These are phyloP conservation scores for Syzygium grande DNA, from an alignment of 345 rosid genomes.

Conservation along the genomic window DNA sequence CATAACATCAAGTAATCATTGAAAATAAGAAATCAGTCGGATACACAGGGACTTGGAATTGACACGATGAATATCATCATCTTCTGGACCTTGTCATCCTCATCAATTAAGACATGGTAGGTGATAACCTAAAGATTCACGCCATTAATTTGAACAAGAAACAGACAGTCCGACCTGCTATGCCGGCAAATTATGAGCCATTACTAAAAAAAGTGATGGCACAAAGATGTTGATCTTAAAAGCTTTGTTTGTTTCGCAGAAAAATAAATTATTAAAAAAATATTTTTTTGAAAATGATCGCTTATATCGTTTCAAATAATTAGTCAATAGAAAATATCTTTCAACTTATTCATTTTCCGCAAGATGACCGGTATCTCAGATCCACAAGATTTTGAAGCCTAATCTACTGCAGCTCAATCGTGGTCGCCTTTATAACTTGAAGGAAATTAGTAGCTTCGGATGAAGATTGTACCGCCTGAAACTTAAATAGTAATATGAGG, in stretches of 20 bases:
- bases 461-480: background rate
- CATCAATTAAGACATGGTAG: background rate
- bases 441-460: background rate
- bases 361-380: background rate
- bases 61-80: background rate
- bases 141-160: background rate
- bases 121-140: background rate
- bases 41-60: background rate
- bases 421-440: background rate
- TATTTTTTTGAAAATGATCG: too few relatives aligned
- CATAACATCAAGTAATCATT: background rate
- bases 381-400: background rate
- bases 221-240: background rate
- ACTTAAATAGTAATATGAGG: background rate
- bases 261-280: too few relatives aligned
- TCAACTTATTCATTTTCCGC: too few relatives aligned
- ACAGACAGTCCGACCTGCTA: background rate
- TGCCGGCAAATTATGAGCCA: background rate
- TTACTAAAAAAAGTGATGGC: background rate
- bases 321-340: too few relatives aligned
- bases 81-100: background rate
- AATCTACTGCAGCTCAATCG: background rate
- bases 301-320: too few relatives aligned
- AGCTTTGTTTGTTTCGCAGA: too few relatives aligned
- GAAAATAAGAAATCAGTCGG: background rate